A percentile compares a stretch with the other conserved stretches of the same genome.
These are phyloP conservation scores for Colletotrichum sp. DNA, from an alignment of 2,329 filamentous ascomycete genomes.

Conservation along the genomic window DNA sequence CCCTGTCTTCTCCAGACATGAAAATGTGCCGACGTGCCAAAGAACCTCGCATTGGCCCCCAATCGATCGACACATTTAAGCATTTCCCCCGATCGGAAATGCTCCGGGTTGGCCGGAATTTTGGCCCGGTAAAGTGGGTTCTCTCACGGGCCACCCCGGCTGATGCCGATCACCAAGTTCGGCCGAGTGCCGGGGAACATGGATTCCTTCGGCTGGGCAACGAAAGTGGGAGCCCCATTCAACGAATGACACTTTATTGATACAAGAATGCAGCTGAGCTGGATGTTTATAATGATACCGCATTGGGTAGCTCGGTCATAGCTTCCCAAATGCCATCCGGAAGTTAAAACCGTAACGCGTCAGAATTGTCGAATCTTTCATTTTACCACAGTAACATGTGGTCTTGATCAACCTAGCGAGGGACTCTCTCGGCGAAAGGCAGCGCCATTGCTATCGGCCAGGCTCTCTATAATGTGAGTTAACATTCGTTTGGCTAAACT, in stretches of 20 bases:
- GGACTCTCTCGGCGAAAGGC: neutral
- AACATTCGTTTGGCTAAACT: neutral
- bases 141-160: neutral
- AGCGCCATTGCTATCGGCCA: neutral
- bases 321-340: neutral
- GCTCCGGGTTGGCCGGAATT: neutral
- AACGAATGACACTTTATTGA: neutral
- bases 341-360: neutral
- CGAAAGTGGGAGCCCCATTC: neutral
- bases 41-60: neutral
- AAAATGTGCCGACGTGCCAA: neutral
- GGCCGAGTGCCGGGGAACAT: neutral
- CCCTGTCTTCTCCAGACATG: neutral
- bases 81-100: neutral
- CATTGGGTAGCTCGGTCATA: neutral
- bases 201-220: neutral
- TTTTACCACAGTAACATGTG: neutral
- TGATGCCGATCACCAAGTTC: neutral
- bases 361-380: neutral
- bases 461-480: neutral
- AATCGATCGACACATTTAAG: neutral
- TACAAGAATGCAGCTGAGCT: neutral
- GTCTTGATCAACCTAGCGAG: neutral
- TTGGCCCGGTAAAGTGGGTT: neutral
- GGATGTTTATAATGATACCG: neutral